Evolutionary conservation across 208 protist species (phyloP), one percentile per base, ranked within the genome.

Genomic region (Wallacemonas sp.): DNA sequence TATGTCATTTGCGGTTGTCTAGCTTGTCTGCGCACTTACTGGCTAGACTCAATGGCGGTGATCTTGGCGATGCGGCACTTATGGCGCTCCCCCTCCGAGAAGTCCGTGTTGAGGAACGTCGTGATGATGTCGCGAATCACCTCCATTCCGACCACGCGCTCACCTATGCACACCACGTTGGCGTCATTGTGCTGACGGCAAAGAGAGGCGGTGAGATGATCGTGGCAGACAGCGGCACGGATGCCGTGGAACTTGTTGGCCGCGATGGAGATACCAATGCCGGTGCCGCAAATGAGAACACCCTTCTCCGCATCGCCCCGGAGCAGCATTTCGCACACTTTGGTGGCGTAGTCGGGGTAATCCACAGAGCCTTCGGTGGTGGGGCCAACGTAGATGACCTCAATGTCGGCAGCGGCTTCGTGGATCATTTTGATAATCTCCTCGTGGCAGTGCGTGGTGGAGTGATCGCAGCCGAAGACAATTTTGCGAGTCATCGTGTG

Each of bases 191-290:
- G 96, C 47, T 79, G 54, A 28, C 96, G 82, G 33, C 64, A 62
- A 62, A 98, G 81, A 28, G 70, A 55, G 1, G 96, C 92, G 17
- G 91, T 97, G 77, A 91, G 90, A 64, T 92, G 77, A 66, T 98
- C 91, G 80, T 97, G 82, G 80, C 92, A 98, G 33, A 99, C 78
- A 15, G 93, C 97, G 0, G 93, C 95, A 12, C 96, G 84, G 63
- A 98, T 89, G 33, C 95, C 96, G 14, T 63, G 44, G 42, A 93
- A 66, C 70, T 98, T 98, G 80, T 98, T 98, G 4, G 95, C 94
- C 9, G 97, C 95, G 46, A 98, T 98, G 38, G 70, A 87, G 70
- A 98, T 98, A 28, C 97, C 97, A 55, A 98, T 98, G 36, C 97
- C 97, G 26, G 87, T 97, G 51, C 96, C 96, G 68, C 97, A 98